Evolutionary conservation across 768 basidiomycete genomes (phyloP), one percentile per base, ranked within the genome.

Genomic region (Trametes meyenii): DNA sequence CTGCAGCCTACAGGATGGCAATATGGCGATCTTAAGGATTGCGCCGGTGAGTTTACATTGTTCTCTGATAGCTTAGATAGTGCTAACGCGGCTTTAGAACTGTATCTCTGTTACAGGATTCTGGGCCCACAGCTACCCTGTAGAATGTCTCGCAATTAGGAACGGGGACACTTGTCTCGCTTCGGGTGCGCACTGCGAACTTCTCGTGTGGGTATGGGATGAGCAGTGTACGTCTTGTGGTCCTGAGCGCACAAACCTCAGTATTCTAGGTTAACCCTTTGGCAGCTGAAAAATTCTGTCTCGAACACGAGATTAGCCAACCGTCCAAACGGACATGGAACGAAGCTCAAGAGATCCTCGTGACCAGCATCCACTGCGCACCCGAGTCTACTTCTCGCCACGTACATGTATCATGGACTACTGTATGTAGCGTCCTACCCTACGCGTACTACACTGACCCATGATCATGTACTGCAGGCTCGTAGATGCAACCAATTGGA

Each of bases 351-450:
- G 42, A 55, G 16, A 24, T 44, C 6, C 19, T 55, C 17, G 24
- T 55, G 8, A 55, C 53, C 7, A 55, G 53, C 14, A 6, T 55
- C 14, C 53, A 55, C 29, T 55, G 53, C 5, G 5, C 17, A 12
- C 12, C 8, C 21, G 21, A 26, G 26, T 26, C 3, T 29, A 1
- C 42, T 55, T 5, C 21, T 55, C 10, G 40, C 33, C 11, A 44
- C 53, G 11, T 55, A 55, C 24, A 29, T 55, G 40, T 29, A 44
- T 55, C 53, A 55, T n/a, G 53, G 53, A 5, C 14, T 44, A 1
- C 40, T 43, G 53, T 55, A 55, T 35, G 40, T 44, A 5, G 5
- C 17, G 13, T 40, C 14, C 13, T n/a, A n/a, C 39, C 14, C 5
- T 14, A 7, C 10, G 1, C 6, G 3, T 7, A 49, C 24, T 11